phyloP scores from a whole-genome alignment of 805 yeast species.

The Lachancea dasiensis region DNA sequence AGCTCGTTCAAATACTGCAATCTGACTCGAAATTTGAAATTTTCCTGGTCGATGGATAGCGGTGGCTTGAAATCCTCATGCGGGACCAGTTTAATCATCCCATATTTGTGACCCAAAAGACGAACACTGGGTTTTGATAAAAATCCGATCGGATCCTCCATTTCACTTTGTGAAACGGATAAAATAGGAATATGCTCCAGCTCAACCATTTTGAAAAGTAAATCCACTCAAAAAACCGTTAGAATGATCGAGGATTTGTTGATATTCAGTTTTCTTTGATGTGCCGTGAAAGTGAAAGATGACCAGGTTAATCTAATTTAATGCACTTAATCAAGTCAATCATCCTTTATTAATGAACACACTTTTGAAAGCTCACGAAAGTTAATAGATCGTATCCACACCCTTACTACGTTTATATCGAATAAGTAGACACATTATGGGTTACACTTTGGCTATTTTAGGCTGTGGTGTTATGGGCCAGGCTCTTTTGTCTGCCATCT shows the following conservation, averaged over 20 bases:
- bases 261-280: too few species aligned
- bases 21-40: constrained; percentile 62
- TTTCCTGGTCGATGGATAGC: constrained; percentile 44
- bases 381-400: too few species aligned
- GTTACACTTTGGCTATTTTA: constrained; percentile 64
- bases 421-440: constrained; percentile 12
- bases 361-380: too few species aligned
- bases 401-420: neutral
- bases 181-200: constrained; percentile 45
- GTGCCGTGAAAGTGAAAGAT: too few species aligned
- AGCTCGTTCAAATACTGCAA: constrained; percentile 62
- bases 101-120: constrained; percentile 49
- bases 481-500: constrained; percentile 72
- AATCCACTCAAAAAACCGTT: too few species aligned
- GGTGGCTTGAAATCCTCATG: constrained; percentile 48
- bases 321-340: too few species aligned
- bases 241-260: too few species aligned
- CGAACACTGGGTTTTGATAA: constrained; percentile 45
- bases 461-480: constrained; percentile 98
- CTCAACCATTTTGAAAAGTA: neutral
- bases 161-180: constrained; percentile 49
- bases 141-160: constrained; percentile 59
- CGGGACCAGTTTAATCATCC: constrained; percentile 71
- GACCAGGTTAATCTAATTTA: too few species aligned
- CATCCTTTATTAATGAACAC: too few species aligned